Evolutionary conservation across 176 grass and related monocot genomes (phyloP).

Genomic region (Rhynchospora breviuscula): DNA sequence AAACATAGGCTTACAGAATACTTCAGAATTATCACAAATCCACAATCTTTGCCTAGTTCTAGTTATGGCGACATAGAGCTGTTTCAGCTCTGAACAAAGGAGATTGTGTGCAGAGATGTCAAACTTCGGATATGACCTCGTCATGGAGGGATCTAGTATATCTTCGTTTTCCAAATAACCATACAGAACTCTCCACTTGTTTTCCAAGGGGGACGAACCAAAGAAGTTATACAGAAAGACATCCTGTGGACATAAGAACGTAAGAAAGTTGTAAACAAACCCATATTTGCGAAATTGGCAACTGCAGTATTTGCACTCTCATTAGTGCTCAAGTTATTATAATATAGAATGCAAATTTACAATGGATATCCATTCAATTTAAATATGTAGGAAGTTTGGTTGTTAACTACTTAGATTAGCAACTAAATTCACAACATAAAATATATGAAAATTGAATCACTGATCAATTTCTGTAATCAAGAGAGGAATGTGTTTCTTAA

Average conservation of each 20-base stretch:
- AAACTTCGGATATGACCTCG: constrained; percentile 36
- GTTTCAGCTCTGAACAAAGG: constrained; percentile 83
- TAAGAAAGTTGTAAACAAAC: background rate
- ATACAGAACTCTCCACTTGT: constrained; percentile 76
- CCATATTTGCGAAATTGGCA: background rate
- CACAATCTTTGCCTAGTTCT: constrained; percentile 77
- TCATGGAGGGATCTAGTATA: constrained; percentile 29
- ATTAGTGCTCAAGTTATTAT: no score
- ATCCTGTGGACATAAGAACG: constrained; percentile 34
- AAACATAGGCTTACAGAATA: constrained; percentile 64
- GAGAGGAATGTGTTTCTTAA: no score
- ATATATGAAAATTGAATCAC: no score
- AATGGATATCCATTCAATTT: background rate
- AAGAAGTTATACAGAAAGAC: constrained; percentile 87
- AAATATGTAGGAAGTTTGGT: background rate
- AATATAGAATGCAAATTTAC: background rate
- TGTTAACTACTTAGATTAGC: background rate
- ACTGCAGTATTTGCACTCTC: background rate
- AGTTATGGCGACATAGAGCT: constrained; percentile 86
- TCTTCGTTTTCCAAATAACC: constrained; percentile 51
- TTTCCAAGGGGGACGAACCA: constrained; percentile 48
- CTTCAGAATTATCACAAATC: constrained; percentile 72
- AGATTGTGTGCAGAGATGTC: constrained; percentile 48
- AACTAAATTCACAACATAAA: background rate
- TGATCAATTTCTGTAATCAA: no score